Evolutionary conservation across 352 stramenopile species (phyloP), one percentile per base, ranked within the genome.

Genomic region (Globisporangium paroecandrum): DNA sequence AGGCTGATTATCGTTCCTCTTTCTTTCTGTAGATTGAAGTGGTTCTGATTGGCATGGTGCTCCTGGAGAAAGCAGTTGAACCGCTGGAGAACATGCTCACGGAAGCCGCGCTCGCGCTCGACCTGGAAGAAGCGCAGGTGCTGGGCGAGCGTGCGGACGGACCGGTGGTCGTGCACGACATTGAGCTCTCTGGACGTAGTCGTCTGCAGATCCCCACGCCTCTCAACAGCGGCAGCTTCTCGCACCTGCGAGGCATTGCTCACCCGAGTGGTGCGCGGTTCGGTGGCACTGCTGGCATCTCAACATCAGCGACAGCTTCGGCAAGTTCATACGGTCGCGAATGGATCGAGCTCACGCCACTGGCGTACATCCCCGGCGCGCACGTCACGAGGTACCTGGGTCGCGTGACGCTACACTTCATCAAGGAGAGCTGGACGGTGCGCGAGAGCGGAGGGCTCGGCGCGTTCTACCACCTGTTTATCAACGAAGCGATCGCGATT

Each of bases 351-450:
- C 69, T 95, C 38, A 95, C 87, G 15, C 87, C 87, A 10, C 75
- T 95, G 12, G 85, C 81, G 25, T 93, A 93, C 69, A 93, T 95
- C 36, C 81, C 84, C 18, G 74, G 78, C 3, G 85, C 85, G 27
- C 82, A 85, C 29, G 85, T 95, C 32, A 81, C 76, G 4, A 72
- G 85, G 8, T 97, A 96, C 56, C 75, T 96, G 4, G 89, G 89
- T 24, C 87, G 89, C 53, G 89, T 97, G 58, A 96, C 89, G 60
- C 69, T 97, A 41, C 89, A 97, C 68, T 97, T 97, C 36, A 96
- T 97, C 70, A 95, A 95, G 68, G 89, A 97, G 68, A 95, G 86
- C 61, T 96, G 88, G 88, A 94, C 87, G 0, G 89, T 97, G 53
- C 85, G 88, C 20, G 89, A 97, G 66, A 89, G 83, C 54, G 89